Percentiles rank a stretch among this genome's conserved stretches.
Evolutionary conservation across 139 green algal species (phyloP).

Genomic region (Raphidocelis subcapitata): DNA sequence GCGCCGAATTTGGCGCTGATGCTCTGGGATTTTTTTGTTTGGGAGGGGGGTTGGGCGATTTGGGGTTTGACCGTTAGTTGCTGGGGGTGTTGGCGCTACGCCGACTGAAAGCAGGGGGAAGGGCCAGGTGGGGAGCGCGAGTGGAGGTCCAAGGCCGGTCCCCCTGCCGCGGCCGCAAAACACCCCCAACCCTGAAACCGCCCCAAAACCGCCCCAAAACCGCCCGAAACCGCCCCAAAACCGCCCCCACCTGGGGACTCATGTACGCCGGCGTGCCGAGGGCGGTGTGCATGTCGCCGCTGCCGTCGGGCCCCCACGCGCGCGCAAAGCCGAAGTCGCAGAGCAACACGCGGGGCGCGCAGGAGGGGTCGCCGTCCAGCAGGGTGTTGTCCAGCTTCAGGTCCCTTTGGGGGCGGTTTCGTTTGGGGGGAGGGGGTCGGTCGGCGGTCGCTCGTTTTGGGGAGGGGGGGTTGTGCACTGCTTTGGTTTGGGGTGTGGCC

Average conservation of each 20-base stretch:
- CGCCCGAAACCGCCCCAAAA: not conserved
- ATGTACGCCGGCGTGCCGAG: conserved; percentile 84
- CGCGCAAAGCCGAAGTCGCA: conserved; percentile 83
- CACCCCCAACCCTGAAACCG: too few relatives aligned
- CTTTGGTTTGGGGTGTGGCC: too few relatives aligned
- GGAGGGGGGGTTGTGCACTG: too few relatives aligned
- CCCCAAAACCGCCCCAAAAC: too few relatives aligned
- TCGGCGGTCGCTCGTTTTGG: too few relatives aligned
- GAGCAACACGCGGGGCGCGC: conserved; percentile 66
- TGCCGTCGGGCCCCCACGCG: conserved; percentile 7
- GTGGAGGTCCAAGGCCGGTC: too few relatives aligned
- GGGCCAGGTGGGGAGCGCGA: too few relatives aligned
- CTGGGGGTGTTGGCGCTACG: too few relatives aligned
- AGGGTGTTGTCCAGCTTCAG: conserved; percentile 86
- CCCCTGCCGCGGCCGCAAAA: not conserved
- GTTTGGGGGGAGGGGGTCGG: too few relatives aligned
- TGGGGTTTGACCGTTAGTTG: too few relatives aligned
- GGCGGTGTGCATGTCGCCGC: conserved; percentile 66
- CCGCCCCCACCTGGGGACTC: conserved; percentile 61
- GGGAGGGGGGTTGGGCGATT: too few relatives aligned
- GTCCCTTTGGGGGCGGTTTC: conserved; percentile 32
- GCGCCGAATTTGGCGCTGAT: not conserved
- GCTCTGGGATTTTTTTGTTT: not conserved
- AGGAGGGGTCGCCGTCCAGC: conserved; percentile 28
- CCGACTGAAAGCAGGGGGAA: too few relatives aligned